These are phyloP conservation scores for Ganoderma boninense DNA, from an alignment of 1,284 basidiomycete genomes.

Conservation along the genomic window DNA sequence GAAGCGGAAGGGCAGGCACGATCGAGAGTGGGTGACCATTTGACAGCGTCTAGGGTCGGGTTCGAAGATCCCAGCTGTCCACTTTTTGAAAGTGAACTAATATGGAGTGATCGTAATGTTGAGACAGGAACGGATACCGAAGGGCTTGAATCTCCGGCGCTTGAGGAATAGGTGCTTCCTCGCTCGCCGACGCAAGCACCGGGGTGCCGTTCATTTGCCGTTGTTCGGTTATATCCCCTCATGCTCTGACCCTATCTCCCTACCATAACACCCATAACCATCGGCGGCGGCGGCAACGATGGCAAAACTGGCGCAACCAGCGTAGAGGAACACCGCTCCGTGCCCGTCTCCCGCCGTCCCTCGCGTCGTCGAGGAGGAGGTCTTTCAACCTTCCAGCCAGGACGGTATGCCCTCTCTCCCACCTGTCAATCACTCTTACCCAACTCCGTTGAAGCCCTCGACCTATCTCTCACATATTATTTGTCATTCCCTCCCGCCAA, in stretches of 20 bases:
- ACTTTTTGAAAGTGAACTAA: background rate
- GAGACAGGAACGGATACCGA: background rate
- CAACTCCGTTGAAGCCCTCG: slow-evolving; percentile 66
- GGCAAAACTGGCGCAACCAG: slow-evolving; percentile 17
- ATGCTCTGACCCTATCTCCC: background rate
- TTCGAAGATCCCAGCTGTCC: background rate
- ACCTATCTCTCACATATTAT: slow-evolving; percentile 62
- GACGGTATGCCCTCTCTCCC: slow-evolving; percentile 36
- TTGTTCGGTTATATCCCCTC: background rate
- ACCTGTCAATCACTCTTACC: slow-evolving; percentile 60
- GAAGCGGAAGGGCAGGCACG: background rate
- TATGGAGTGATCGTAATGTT: background rate
- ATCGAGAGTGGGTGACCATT: background rate
- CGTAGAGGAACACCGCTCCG: slow-evolving; percentile 16
- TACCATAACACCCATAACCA: background rate
- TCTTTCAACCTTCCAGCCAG: slow-evolving; percentile 39
- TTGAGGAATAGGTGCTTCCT: background rate
- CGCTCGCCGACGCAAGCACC: background rate
- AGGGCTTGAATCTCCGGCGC: background rate
- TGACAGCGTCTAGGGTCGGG: background rate
- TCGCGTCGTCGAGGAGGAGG: slow-evolving; percentile 33
- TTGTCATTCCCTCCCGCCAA: slow-evolving; percentile 67
- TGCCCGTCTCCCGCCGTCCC: slow-evolving; percentile 28
- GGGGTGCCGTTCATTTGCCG: background rate
- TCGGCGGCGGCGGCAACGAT: slow-evolving; percentile 13